A percentile compares a stretch with the other conserved stretches of the same genome.
Evolutionary conservation across 1,284 basidiomycete genomes (phyloP).

Genomic region (Marasmius tenuissimus): DNA sequence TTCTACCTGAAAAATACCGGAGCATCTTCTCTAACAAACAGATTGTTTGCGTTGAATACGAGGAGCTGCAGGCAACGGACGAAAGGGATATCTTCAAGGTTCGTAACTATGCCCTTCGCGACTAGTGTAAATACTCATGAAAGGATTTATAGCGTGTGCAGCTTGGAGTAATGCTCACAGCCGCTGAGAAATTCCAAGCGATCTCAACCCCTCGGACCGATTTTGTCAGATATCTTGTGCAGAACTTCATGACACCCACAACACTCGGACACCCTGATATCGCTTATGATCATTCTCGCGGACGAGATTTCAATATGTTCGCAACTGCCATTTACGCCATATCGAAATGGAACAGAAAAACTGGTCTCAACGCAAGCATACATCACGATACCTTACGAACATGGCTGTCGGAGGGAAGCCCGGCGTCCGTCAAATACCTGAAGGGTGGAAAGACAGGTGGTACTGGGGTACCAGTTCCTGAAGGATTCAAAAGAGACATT

Average conservation of each 20-base stretch:
- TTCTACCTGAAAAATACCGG: neutral
- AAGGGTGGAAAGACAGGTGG: neutral
- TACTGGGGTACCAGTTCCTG: conserved; percentile 16
- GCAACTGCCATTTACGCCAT: conserved; percentile 54
- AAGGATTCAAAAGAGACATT: conserved; percentile 33
- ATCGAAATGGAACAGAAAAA: conserved; percentile 30
- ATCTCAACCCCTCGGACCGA: conserved; percentile 49
- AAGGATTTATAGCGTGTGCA: conserved; percentile 59
- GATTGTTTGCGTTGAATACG: no score
- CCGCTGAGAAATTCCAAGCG: conserved; percentile 72
- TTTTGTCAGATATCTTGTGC: conserved; percentile 53
- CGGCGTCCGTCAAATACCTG: neutral
- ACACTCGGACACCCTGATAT: conserved; percentile 35
- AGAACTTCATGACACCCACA: conserved; percentile 39
- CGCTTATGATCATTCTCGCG: conserved; percentile 56
- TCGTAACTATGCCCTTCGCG: neutral
- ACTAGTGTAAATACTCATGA: neutral
- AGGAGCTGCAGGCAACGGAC: neutral
- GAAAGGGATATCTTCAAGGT: neutral
- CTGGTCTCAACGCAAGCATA: conserved; percentile 33
- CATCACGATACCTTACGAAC: conserved; percentile 16
- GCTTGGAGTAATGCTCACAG: conserved; percentile 73
- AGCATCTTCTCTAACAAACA: neutral
- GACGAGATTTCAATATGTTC: conserved; percentile 62
- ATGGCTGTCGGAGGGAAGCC: neutral